A percentile compares a stretch with the other conserved stretches of the same genome.
Evolutionary conservation across 2,329 filamentous ascomycete genomes (phyloP).

Genomic region (Knoxdaviesia proteae): DNA sequence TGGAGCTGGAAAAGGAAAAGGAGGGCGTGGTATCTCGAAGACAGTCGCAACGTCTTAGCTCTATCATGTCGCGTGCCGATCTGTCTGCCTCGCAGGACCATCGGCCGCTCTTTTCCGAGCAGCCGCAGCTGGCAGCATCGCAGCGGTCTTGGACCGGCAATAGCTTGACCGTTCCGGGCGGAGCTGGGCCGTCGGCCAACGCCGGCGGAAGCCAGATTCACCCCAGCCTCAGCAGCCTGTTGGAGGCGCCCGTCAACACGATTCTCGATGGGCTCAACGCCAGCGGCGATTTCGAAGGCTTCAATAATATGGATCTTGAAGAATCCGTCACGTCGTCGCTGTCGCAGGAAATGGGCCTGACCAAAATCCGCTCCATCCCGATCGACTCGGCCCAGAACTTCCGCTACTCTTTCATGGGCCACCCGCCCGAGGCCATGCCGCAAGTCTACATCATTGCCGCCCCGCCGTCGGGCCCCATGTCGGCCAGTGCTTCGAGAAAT

Average conservation of each 20-base stretch:
- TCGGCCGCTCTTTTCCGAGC: conserved; percentile 51
- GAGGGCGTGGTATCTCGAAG: conserved; percentile 31
- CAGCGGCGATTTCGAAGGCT: conserved; percentile 39
- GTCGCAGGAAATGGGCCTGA: conserved; percentile 50
- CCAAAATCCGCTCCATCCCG: conserved; percentile 47
- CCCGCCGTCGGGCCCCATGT: conserved; percentile 30
- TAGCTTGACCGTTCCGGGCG: too few species aligned
- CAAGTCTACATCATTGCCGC: conserved; percentile 49
- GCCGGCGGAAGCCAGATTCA: conserved; percentile 11
- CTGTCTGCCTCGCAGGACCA: conserved; percentile 70
- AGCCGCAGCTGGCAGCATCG: conserved; percentile 17
- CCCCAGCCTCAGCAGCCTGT: conserved; percentile 36
- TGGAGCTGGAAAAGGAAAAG: conserved; percentile 41
- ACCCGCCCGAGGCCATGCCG: neutral
- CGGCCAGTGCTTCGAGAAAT: conserved; percentile 14
- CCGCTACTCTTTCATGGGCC: conserved; percentile 25
- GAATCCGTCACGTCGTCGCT: conserved; percentile 21
- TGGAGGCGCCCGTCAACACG: conserved; percentile 48
- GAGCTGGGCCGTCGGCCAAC: too few species aligned
- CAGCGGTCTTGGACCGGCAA: too few species aligned
- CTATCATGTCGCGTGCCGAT: conserved; percentile 70
- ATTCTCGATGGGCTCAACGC: conserved; percentile 47
- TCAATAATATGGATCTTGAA: conserved; percentile 51
- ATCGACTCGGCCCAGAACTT: conserved; percentile 35
- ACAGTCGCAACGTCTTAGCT: conserved; percentile 67